phyloP scores from a whole-genome alignment of 2,329 filamentous ascomycete species.

The Cercospora zeae-maydis region DNA sequence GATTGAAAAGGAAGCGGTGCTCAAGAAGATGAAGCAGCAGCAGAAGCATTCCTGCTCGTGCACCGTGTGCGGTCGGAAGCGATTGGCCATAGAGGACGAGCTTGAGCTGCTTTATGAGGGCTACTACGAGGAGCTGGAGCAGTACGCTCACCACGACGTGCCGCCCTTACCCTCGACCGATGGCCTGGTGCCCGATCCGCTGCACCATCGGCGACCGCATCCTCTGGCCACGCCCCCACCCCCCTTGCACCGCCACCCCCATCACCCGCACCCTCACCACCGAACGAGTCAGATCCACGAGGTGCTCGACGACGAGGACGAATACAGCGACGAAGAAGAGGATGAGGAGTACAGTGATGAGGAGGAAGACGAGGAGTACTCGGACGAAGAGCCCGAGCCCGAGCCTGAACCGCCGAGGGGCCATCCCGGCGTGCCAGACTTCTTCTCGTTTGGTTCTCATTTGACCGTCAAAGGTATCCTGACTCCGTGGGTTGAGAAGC shows the following conservation, averaged over 20 bases:
- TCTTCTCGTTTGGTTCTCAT: constrained; percentile 97
- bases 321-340: constrained; percentile 57
- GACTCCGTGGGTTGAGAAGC: constrained; percentile 37
- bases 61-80: constrained; percentile 92
- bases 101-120: constrained; percentile 96
- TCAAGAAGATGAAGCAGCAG: constrained; percentile 99
- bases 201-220: constrained; percentile 42
- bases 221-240: constrained; percentile 34
- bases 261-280: constrained; percentile 50
- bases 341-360: constrained; percentile 60
- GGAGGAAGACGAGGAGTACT: constrained; percentile 63
- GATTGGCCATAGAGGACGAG: constrained; percentile 96
- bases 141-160: constrained; percentile 86
- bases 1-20: constrained; percentile 95
- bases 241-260: constrained; percentile 16
- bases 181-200: constrained; percentile 63
- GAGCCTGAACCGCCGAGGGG: constrained; percentile 57
- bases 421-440: constrained; percentile 65
- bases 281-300: constrained; percentile 71
- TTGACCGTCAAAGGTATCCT: constrained; percentile 79
- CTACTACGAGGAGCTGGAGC: constrained; percentile 96
- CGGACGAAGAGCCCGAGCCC: constrained; percentile 59
- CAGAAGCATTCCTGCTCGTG: constrained; percentile 99
- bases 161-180: constrained; percentile 52
- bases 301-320: constrained; percentile 57